Conservation (phyloP, 2,329 filamentous ascomycete species). For the Exophiala calicioides region DNA sequence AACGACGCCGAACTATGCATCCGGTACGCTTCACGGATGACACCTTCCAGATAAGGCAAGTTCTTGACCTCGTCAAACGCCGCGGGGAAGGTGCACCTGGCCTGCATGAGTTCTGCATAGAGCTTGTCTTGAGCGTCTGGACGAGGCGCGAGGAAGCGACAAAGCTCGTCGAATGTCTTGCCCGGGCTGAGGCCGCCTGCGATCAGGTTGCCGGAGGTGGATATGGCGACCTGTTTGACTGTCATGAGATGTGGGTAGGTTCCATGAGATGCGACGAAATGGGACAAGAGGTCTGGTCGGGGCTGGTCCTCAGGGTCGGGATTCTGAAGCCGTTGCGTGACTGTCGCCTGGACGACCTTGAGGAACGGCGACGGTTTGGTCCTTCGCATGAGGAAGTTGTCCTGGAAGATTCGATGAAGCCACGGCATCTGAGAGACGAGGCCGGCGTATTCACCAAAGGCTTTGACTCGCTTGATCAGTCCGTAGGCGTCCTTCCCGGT, state of each 20-base stretch:
- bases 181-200: slow-evolving; percentile 14
- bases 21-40: slow-evolving; percentile 12
- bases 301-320: slow-evolving; percentile 10
- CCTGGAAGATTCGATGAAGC: slow-evolving; percentile 12
- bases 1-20: slow-evolving; percentile 2
- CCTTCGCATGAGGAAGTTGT: slow-evolving; percentile 13
- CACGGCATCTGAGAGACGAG: slow-evolving; percentile 18
- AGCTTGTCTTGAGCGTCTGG: slow-evolving; percentile 10
- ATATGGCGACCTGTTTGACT: slow-evolving; percentile 7
- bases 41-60: slow-evolving; percentile 10
- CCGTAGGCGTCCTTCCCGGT: slow-evolving; percentile 14
- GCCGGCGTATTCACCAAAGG: slow-evolving; percentile 8
- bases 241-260: slow-evolving; percentile 9
- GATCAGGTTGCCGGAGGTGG: slow-evolving; percentile 12
- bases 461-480: slow-evolving; percentile 8
- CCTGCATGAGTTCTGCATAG: slow-evolving; percentile 4
- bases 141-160: slow-evolving; percentile 7
- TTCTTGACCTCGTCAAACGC: slow-evolving; percentile 4
- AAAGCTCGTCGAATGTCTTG: slow-evolving; percentile 6
- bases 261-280: slow-evolving; percentile 11
- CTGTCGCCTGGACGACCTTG: slow-evolving; percentile 1
- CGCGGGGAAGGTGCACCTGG: not conserved
- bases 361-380: slow-evolving; percentile 14
- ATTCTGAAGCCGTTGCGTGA: slow-evolving; percentile 3
- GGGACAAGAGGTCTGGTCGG: slow-evolving; percentile 10